Evolutionary conservation across 768 basidiomycete species (phyloP), one percentile per base, ranked within the genome.

Genomic region (Xerocomellus chrysenteron): DNA sequence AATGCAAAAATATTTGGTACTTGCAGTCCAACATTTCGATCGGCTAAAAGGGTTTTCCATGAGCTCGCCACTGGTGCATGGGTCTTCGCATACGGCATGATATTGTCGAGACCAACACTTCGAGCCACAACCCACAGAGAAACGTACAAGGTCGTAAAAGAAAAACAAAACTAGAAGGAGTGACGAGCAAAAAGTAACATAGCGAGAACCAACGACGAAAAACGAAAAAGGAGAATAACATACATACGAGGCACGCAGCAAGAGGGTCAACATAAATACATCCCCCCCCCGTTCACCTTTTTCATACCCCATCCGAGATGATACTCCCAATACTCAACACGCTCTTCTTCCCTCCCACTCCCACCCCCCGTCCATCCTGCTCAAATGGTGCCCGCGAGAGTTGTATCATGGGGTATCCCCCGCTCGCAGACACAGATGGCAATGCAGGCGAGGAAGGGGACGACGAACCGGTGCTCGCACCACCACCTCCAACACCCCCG

Each of bases 281-380:
- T 30, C n/a, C 16, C 9, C 28, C n/a, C 35, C n/a, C 10, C 8
- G 4, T 40, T 19, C 30, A 11, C 37, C 32, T 11, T 12, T 21
- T 26, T 56, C 45, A 69, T 49, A 45, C 68, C 2, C 68, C 64
- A 1, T 83, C 84, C 39, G 83, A 85, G 53, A 87, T 86, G 54
- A 88, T 88, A 63, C 83, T 86, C 52, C 84, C 84, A 59, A 88
- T 88, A 62, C 84, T 86, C 73, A 88, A 65, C 52, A 79, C 80
- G 61, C 85, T 87, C 73, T 83, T 87, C 78, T 86, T 87, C 17
- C 37, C 37, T 10, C 9, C 8, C 8, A 1, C 8, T 16, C 28
- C 28, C 28, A 28, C 28, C 28, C 28, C 28, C 28, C 63, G 63
- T 21, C 61, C 63, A 13, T 71, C 69, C 32, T 71, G 65, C 44